Conservation (phyloP, 805 yeast species). For the Tanozyma kutaoensis region DNA sequence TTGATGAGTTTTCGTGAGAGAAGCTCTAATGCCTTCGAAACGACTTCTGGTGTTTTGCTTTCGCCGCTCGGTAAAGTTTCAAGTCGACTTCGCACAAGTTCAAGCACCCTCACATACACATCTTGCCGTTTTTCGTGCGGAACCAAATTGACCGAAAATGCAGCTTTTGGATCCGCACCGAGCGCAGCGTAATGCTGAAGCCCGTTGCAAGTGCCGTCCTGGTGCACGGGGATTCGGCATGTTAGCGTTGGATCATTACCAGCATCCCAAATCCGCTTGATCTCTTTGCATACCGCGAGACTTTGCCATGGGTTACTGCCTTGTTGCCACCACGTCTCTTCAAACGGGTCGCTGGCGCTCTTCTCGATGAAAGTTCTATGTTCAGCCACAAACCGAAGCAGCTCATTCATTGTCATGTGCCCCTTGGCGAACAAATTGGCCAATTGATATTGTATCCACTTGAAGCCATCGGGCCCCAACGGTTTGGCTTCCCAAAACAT, state of each 20-base stretch:
- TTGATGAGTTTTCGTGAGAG: conserved; percentile 21
- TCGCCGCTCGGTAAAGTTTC: conserved; percentile 1
- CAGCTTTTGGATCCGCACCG: conserved; percentile 23
- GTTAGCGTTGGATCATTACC: conserved; percentile 9
- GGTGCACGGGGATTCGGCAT: conserved; percentile 24
- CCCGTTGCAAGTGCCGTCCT: conserved; percentile 63
- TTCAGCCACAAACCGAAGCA: conserved; percentile 13
- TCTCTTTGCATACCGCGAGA: conserved; percentile 20
- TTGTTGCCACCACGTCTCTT: conserved; percentile 19
- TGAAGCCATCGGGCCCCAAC: conserved; percentile 19
- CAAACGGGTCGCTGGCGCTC: conserved; percentile 16
- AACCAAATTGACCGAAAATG: conserved; percentile 22
- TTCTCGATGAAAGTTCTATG: conserved; percentile 10
- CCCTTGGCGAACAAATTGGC: conserved; percentile 19
- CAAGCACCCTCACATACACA: conserved; percentile 19
- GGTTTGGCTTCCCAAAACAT: conserved; percentile 25
- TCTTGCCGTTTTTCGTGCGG: conserved; percentile 14
- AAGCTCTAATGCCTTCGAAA: conserved; percentile 5
- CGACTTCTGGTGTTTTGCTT: background rate
- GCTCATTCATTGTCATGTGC: conserved; percentile 12
- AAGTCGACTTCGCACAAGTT: conserved; percentile 8
- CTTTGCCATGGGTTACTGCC: conserved; percentile 29
- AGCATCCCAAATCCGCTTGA: conserved; percentile 7
- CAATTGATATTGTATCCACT: conserved; percentile 26
- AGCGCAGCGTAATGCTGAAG: conserved; percentile 67